Conservation (phyloP, 2,329 filamentous ascomycete genomes). For the Colletotrichum incanum region DNA sequence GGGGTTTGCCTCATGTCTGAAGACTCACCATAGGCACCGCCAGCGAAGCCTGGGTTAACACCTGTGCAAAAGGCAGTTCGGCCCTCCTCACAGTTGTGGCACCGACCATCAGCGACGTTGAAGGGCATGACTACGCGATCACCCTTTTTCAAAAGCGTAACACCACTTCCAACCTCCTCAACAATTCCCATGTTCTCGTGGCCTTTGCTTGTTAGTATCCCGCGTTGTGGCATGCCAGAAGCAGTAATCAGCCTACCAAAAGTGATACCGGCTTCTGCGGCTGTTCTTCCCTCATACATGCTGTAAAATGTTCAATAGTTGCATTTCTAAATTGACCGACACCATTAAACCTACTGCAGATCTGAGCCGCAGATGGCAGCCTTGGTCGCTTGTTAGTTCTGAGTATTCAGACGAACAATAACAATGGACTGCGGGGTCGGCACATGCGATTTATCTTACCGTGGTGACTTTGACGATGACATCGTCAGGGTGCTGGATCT, state of each 20-base stretch:
- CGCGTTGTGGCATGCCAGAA: too few species aligned
- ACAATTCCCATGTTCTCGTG: conserved; percentile 76
- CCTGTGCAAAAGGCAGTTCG: conserved; percentile 77
- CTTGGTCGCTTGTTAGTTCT: conserved; percentile 41
- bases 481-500: conserved; percentile 76
- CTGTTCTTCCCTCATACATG: conserved; percentile 78
- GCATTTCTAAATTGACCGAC: conserved; percentile 10
- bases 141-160: conserved; percentile 73
- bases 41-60: conserved; percentile 56
- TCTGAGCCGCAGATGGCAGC: conserved; percentile 70
- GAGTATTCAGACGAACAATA: too few species aligned
- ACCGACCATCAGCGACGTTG: conserved; percentile 76
- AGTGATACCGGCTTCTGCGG: conserved; percentile 73
- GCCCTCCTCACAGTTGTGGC: conserved; percentile 76
- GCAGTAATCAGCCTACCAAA: conserved; percentile 62
- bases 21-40: conserved; percentile 52
- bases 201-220: conserved; percentile 43
- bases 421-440: background rate
- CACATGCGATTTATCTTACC: conserved; percentile 54
- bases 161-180: conserved; percentile 69
- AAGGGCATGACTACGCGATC: conserved; percentile 77
- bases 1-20: background rate
- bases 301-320: conserved; percentile 53
- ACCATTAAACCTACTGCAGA: conserved; percentile 55
- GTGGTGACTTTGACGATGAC: conserved; percentile 77